Percentiles rank a stretch among this genome's conserved stretches.
Conservation (phyloP, 2,329 filamentous ascomycete species). For the Trichophyton verrucosum region DNA sequence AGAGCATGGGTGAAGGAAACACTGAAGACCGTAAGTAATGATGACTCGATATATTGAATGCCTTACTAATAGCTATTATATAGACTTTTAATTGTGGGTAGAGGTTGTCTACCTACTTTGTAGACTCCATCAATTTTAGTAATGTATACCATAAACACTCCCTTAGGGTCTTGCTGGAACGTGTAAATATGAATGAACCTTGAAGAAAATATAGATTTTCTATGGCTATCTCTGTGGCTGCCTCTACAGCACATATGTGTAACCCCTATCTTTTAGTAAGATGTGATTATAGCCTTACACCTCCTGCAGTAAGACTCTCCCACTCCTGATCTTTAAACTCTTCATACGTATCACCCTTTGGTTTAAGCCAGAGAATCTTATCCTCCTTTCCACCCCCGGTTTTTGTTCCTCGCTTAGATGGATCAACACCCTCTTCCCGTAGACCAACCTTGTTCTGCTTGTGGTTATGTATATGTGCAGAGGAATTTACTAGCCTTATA, state of each 20-base stretch:
- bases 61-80: background rate
- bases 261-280: background rate
- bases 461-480: constrained; percentile 48
- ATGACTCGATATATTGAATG: background rate
- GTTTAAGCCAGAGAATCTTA: constrained; percentile 41
- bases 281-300: constrained; percentile 33
- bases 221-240: background rate
- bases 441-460: constrained; percentile 69
- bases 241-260: background rate
- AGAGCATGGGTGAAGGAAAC: constrained; percentile 90
- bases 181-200: background rate
- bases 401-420: constrained; percentile 34
- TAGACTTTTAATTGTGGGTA: background rate
- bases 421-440: constrained; percentile 54
- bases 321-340: constrained; percentile 49
- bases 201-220: too few relatives aligned
- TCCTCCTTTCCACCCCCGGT: constrained; percentile 34
- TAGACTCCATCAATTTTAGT: background rate
- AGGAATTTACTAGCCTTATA: constrained; percentile 48
- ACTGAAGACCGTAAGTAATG: constrained; percentile 49
- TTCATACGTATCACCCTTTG: constrained; percentile 42
- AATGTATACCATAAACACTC: background rate
- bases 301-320: constrained; percentile 38
- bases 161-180: background rate
- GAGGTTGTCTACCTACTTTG: background rate